phyloP scores from a whole-genome alignment of 805 yeast species.

The Candida easanensis region DNA sequence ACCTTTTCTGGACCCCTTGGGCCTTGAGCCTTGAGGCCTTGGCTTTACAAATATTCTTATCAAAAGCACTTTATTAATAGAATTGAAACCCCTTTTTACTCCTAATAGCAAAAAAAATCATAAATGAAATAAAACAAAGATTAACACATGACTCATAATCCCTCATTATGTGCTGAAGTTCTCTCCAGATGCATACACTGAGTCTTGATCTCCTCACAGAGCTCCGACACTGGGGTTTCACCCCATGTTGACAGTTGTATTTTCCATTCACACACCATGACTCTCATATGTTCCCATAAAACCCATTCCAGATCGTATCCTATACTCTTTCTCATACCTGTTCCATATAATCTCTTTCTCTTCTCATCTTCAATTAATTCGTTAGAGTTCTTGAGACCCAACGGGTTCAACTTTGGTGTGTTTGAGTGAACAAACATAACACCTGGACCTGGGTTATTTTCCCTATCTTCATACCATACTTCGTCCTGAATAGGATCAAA shows the following conservation, averaged over 20 bases:
- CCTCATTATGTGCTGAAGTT: slow-evolving; percentile 1
- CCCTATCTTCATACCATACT: slow-evolving; percentile 22
- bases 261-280: slow-evolving; percentile 47
- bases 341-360: slow-evolving; percentile 55
- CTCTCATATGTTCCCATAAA: slow-evolving; percentile 57
- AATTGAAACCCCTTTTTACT: too few species aligned
- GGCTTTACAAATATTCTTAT: not conserved
- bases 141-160: not conserved
- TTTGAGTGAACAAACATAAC: slow-evolving; percentile 62
- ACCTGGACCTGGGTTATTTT: slow-evolving; percentile 52
- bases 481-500: slow-evolving; percentile 55
- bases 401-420: slow-evolving; percentile 65
- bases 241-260: slow-evolving; percentile 40
- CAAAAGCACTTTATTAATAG: not conserved
- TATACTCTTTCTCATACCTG: slow-evolving; percentile 46
- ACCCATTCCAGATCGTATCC: slow-evolving; percentile 57
- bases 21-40: too few species aligned
- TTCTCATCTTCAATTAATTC: slow-evolving; percentile 42
- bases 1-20: not conserved
- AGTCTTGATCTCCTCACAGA: slow-evolving; percentile 10
- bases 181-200: slow-evolving; percentile 7
- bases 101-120: too few species aligned
- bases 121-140: too few species aligned
- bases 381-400: slow-evolving; percentile 42
- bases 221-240: slow-evolving; percentile 5